phyloP scores from a whole-genome alignment of 2,329 filamentous ascomycete genomes.

The Sclerotinia minor region DNA sequence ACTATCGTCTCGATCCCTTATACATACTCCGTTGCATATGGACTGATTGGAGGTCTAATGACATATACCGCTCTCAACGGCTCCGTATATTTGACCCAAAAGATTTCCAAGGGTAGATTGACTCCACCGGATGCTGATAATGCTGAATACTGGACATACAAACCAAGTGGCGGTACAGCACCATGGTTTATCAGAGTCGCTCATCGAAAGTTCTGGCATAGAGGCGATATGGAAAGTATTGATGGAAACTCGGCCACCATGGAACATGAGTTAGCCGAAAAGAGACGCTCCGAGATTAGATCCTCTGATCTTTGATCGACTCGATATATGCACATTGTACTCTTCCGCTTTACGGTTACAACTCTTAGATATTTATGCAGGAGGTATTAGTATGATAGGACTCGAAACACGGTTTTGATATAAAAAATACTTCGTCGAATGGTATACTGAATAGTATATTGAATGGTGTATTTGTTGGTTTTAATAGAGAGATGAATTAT shows the following conservation, averaged over 20 bases:
- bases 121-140: constrained; percentile 54
- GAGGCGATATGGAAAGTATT: constrained; percentile 22
- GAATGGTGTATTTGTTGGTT: no score
- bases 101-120: constrained; percentile 49
- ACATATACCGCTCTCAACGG: constrained; percentile 57
- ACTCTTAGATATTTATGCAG: no score
- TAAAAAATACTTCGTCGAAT: not conserved
- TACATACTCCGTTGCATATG: constrained; percentile 76
- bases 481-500: not conserved
- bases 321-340: not conserved
- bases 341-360: not conserved
- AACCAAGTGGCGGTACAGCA: constrained; percentile 51
- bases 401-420: rapidly evolving
- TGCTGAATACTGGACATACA: constrained; percentile 58
- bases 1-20: constrained; percentile 76
- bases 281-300: constrained; percentile 18
- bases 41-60: constrained; percentile 65
- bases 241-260: constrained; percentile 22
- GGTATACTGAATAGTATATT: no score
- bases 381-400: not conserved
- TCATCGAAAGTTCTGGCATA: constrained; percentile 34
- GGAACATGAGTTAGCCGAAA: constrained; percentile 23
- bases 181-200: constrained; percentile 52
- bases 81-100: constrained; percentile 52
- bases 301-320: constrained; percentile 15